These are phyloP conservation scores for Lactarius hengduanensis DNA, from an alignment of 768 basidiomycete species.

Conservation along the genomic window DNA sequence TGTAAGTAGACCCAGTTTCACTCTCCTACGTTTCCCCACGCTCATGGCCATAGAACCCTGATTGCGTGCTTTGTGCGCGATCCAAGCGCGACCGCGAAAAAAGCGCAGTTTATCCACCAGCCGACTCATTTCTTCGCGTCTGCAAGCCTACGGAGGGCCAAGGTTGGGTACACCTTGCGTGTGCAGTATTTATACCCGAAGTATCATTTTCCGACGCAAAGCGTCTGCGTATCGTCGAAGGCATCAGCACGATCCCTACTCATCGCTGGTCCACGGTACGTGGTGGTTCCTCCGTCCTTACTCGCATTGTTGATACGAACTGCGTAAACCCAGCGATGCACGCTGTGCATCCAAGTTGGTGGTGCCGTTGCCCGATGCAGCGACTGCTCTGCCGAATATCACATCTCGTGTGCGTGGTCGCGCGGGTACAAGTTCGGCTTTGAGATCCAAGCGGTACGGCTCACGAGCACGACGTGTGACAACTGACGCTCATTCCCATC, in stretches of 20 bases:
- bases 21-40: conserved; percentile 12
- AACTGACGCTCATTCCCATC: neutral
- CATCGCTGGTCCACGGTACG: conserved; percentile 75
- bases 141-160: conserved; percentile 92
- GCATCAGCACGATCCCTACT: conserved; percentile 68
- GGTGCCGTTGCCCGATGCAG: conserved; percentile 84
- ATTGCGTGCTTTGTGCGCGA: conserved; percentile 83
- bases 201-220: conserved; percentile 76
- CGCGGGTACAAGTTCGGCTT: conserved; percentile 86
- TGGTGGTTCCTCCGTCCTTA: conserved; percentile 23
- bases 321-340: conserved; percentile 55
- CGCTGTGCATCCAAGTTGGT: conserved; percentile 64
- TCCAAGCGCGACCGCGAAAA: conserved; percentile 47
- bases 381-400: conserved; percentile 79
- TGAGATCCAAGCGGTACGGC: conserved; percentile 78
- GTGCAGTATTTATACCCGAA: conserved; percentile 85
- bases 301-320: conserved; percentile 23
- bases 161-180: conserved; percentile 89
- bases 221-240: conserved; percentile 79
- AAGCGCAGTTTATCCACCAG: conserved; percentile 47
- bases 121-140: conserved; percentile 67
- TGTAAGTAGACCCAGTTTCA: conserved; percentile 43
- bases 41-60: conserved; percentile 54
- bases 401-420: conserved; percentile 89
- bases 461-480: neutral